These are phyloP conservation scores for Aspergillus sp. DNA, from an alignment of 2,329 filamentous ascomycete species.

Conservation along the genomic window DNA sequence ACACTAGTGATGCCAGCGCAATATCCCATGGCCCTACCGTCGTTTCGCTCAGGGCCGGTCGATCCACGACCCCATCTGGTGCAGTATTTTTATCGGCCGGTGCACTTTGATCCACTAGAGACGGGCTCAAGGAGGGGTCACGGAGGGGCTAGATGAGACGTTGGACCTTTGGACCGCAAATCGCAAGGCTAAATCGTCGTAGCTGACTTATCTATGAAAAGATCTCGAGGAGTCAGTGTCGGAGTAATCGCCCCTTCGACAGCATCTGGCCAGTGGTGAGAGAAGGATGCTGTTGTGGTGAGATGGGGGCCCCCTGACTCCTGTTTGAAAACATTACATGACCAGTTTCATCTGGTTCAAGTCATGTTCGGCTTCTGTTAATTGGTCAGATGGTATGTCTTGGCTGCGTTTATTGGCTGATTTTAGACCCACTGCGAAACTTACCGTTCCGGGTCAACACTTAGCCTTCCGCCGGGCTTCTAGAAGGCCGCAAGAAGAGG, in stretches of 20 bases:
- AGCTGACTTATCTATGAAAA: neutral
- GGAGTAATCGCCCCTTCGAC: neutral
- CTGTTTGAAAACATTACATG: constrained; percentile 9
- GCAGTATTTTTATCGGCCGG: neutral
- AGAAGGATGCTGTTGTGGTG: neutral
- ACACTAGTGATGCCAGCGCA: neutral
- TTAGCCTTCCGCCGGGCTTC: neutral
- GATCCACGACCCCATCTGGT: constrained; percentile 1
- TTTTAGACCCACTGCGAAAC: neutral
- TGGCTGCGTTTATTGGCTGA: neutral
- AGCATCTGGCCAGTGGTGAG: neutral
- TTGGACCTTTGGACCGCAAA: neutral
- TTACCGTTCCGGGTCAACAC: constrained; percentile 6
- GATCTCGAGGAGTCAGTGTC: neutral
- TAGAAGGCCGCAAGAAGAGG: neutral
- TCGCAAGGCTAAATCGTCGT: neutral
- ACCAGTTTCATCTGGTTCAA: constrained; percentile 11
- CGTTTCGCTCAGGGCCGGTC: neutral
- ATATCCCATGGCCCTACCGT: neutral
- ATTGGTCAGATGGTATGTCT: constrained; percentile 2
- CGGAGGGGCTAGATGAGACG: neutral
- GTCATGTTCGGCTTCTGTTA: neutral
- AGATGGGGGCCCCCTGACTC: neutral
- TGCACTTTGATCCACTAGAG: neutral
- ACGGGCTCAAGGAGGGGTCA: neutral